A percentile compares a stretch with the other conserved stretches of the same genome.
These are phyloP conservation scores for Rhinocladiella mackenziei DNA, from an alignment of 2,329 filamentous ascomycete genomes.

Conservation along the genomic window DNA sequence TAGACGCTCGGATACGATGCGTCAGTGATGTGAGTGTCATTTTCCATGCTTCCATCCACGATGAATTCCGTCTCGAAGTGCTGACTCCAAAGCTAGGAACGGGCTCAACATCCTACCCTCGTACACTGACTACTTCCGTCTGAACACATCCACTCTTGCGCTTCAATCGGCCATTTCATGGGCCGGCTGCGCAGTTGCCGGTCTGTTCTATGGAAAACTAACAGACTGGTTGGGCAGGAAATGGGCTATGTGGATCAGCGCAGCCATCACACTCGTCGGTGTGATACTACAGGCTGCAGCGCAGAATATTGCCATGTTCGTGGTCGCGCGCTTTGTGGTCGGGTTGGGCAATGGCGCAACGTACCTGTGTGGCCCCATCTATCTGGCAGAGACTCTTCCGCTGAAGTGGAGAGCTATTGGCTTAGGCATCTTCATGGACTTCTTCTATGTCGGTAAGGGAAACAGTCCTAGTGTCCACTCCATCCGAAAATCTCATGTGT, in stretches of 20 bases:
- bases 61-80: background rate
- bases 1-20: constrained; percentile 19
- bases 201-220: constrained; percentile 42
- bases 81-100: constrained; percentile 34
- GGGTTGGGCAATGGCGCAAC: constrained; percentile 46
- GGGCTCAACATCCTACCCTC: constrained; percentile 56
- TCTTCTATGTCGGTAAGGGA: constrained; percentile 22
- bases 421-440: constrained; percentile 23
- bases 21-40: constrained; percentile 9
- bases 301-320: constrained; percentile 53
- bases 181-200: constrained; percentile 49
- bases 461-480: too few relatives aligned
- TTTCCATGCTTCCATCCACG: background rate
- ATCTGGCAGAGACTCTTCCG: constrained; percentile 45
- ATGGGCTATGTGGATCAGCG: constrained; percentile 42
- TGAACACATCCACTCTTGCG: constrained; percentile 51
- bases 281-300: constrained; percentile 47
- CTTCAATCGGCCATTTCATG: constrained; percentile 56
- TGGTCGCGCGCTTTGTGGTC: constrained; percentile 46
- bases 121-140: constrained; percentile 54
- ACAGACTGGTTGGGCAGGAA: constrained; percentile 45
- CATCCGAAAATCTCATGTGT: too few relatives aligned
- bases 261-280: constrained; percentile 43
- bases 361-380: constrained; percentile 45
- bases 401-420: constrained; percentile 11